These are phyloP conservation scores for Dictyostelium brefeldianum DNA, from an alignment of 78 protist genomes.

Conservation along the genomic window DNA sequence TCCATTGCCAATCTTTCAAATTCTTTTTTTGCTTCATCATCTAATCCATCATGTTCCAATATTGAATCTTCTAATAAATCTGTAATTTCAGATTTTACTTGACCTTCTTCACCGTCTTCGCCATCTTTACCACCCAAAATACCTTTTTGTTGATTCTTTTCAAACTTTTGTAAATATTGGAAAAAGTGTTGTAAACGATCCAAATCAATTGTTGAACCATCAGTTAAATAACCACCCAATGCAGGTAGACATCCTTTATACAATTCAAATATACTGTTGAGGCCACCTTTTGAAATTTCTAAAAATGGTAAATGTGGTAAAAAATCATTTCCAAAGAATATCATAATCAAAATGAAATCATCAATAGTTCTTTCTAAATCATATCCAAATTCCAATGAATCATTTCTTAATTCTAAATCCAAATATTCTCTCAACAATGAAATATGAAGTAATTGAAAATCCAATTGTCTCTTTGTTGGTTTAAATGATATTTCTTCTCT, in stretches of 20 bases:
- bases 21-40: conserved; percentile 18
- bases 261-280: conserved; percentile 89
- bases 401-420: conserved; percentile 74
- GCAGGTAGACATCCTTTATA: conserved; percentile 82
- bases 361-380: conserved; percentile 97
- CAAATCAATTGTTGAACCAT: conserved; percentile 85
- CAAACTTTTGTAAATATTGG: conserved; percentile 56
- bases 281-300: conserved; percentile 96
- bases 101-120: not conserved
- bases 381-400: conserved; percentile 75
- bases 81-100: not conserved
- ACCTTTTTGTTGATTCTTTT: conserved; percentile 28
- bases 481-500: conserved; percentile 90
- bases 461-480: conserved; percentile 52
- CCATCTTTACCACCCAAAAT: not conserved
- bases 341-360: conserved; percentile 96
- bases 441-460: conserved; percentile 76
- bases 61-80: not conserved
- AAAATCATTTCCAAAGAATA: conserved; percentile 99
- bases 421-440: conserved; percentile 85
- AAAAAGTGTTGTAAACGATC: conserved; percentile 71
- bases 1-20: conserved; percentile 48
- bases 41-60: conserved; percentile 20
- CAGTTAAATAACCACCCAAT: conserved; percentile 93
- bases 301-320: conserved; percentile 99